Base-by-base conservation (phyloP, 2,329 filamentous ascomycete genomes). In the Stagonosporopsis rhizophila region DNA sequence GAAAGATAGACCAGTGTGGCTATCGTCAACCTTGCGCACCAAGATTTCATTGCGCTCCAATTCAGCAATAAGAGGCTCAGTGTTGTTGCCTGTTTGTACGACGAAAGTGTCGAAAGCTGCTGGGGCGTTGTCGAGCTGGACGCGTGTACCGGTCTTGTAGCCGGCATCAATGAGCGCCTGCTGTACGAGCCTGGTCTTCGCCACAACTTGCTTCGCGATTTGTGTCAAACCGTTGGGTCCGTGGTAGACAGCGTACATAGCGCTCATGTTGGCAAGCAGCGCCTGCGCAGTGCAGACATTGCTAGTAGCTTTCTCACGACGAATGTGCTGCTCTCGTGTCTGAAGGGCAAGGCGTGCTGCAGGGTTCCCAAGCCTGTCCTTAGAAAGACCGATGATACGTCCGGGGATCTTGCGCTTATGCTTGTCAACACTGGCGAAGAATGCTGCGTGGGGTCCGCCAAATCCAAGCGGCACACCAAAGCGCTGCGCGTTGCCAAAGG, bases 231-330 rank as follows among this genome's bases (percentile, higher is more conserved):
- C 92, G 50, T 87, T 78, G 0, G 94, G 94, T 3, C 94, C 94
- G 74, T 98, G 94, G 76, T 97, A 98, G 50, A 97, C 83, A 48
- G 92, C 93, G 73, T 96, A 98, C 80, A 97, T 89, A 51, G 93
- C 92, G 66, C 87, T 94, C 91, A 97, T 97, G 77, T 98, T 98
- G 34, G 94, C 94, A 47, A 97, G 82, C 23, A 98, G 81, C 8
- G 94, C 94, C 78, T 98, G 94, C 1, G 94, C 93, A 1, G 94
- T 98, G 80, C 94, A 98, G 57, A 97, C 93, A 73, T 98, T 98
- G 81, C 92, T 96, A 1, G 94, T 98, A 1, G 94, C 94, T 83
- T 97, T 97, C 76, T 98, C 94, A 70, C 94, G 86, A 63, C 94
- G 86, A 74, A 98, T 97, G 75, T 98, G 94, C 80, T 98, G 94